Evolutionary conservation across 768 basidiomycete species (phyloP).

Genomic region (Neoboletus brunneissimus): DNA sequence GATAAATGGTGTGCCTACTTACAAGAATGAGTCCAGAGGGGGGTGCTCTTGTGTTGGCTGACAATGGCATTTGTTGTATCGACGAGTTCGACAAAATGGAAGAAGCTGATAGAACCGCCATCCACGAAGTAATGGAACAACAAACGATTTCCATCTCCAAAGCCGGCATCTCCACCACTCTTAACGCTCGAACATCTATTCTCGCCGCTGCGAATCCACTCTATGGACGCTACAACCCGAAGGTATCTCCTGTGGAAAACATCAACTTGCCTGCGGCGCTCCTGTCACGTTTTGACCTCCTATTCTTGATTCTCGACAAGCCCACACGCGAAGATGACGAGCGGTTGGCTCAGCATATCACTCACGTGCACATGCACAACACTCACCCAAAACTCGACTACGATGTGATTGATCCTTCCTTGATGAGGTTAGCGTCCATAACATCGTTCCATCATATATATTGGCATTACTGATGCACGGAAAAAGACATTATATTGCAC

Average conservation of each 20-base stretch:
- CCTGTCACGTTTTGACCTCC: constrained; percentile 91
- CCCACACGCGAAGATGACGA: constrained; percentile 95
- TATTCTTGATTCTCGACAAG: constrained; percentile 97
- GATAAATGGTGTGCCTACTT: not conserved
- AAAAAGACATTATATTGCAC: constrained; percentile 88
- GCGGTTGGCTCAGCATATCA: constrained; percentile 93
- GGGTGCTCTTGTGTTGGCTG: constrained; percentile 96
- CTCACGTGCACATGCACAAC: constrained; percentile 97
- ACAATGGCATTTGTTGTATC: constrained; percentile 99
- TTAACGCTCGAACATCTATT: constrained; percentile 96
- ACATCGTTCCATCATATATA: not conserved
- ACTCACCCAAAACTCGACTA: constrained; percentile 80
- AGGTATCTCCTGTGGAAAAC: constrained; percentile 96
- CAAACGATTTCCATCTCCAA: constrained; percentile 99
- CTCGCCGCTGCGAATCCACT: constrained; percentile 97
- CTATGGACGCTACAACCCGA: constrained; percentile 97
- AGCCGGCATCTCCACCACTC: constrained; percentile 96
- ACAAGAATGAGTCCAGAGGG: constrained; percentile 64
- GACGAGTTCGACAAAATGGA: constrained; percentile 99
- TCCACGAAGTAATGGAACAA: constrained; percentile 99
- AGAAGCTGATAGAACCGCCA: constrained; percentile 93
- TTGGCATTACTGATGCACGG: constrained; percentile 1
- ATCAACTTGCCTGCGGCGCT: constrained; percentile 98
- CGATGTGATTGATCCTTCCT: constrained; percentile 79
- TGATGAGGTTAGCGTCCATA: constrained; percentile 69